Evolutionary conservation across 2,329 filamentous ascomycete genomes (phyloP).

Genomic region (Colletotrichum melonis): DNA sequence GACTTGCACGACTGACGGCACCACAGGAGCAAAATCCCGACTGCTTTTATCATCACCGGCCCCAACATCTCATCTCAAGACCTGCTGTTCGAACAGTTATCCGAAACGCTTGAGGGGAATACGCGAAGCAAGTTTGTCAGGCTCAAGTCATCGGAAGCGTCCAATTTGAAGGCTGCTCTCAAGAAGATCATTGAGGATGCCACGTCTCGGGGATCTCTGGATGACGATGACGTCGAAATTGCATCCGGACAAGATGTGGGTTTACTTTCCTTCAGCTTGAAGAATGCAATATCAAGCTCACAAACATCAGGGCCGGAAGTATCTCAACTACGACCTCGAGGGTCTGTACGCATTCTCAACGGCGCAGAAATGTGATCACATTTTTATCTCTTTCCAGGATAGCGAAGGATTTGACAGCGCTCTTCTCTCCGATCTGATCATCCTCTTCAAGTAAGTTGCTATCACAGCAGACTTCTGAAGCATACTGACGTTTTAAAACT

Average conservation of each 20-base stretch:
- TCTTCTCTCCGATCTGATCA: slow-evolving; percentile 78
- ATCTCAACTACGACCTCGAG: slow-evolving; percentile 83
- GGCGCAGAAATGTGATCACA: slow-evolving; percentile 63
- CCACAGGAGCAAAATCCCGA: slow-evolving; percentile 65
- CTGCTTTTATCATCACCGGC: slow-evolving; percentile 80
- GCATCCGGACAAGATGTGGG: slow-evolving; percentile 60
- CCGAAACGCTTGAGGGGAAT: slow-evolving; percentile 62
- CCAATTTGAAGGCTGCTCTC: slow-evolving; percentile 78
- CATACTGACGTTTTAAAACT: not conserved
- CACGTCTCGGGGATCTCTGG: slow-evolving; percentile 54
- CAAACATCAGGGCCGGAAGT: slow-evolving; percentile 65
- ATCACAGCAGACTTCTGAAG: not conserved
- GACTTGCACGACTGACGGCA: not conserved
- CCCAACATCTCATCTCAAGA: slow-evolving; percentile 82
- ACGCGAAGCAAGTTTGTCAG: slow-evolving; percentile 69
- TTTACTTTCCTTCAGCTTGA: slow-evolving; percentile 6
- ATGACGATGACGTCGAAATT: slow-evolving; percentile 66
- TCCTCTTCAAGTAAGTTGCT: slow-evolving; percentile 70
- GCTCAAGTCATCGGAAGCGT: slow-evolving; percentile 76
- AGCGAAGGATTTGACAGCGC: slow-evolving; percentile 83
- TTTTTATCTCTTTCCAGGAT: slow-evolving; percentile 82
- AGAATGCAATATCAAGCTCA: slow-evolving; percentile 29
- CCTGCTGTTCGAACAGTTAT: slow-evolving; percentile 78
- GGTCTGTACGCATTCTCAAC: slow-evolving; percentile 72
- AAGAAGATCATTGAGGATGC: slow-evolving; percentile 79